Conservation (phyloP, 352 stramenopile genomes). For the Globisporangium camurandrum region DNA sequence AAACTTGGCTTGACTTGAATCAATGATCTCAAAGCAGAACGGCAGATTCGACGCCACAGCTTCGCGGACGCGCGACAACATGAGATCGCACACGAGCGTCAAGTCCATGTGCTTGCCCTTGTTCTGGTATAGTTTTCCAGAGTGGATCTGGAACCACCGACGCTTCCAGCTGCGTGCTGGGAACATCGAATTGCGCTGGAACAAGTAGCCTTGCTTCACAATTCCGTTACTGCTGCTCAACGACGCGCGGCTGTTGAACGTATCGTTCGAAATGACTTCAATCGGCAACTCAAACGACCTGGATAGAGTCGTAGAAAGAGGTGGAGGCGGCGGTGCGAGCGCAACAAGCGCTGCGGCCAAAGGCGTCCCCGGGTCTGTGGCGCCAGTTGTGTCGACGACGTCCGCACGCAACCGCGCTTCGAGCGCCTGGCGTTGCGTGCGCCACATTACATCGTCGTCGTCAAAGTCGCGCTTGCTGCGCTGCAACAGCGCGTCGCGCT, state of each 20-base stretch:
- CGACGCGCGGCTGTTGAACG: conserved; percentile 37
- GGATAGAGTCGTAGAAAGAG: too few relatives aligned
- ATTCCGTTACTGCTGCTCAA: conserved; percentile 24
- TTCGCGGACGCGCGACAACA: conserved; percentile 74
- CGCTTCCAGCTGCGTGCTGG: conserved; percentile 79
- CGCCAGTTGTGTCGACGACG: conserved; percentile 16
- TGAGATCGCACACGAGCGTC: conserved; percentile 70
- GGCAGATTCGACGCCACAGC: conserved; percentile 40
- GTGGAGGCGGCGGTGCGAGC: too few relatives aligned
- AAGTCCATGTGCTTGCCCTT: conserved; percentile 73
- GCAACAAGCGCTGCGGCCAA: conserved; percentile 2
- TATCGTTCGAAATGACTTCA: conserved; percentile 71
- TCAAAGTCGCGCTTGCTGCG: conserved; percentile 56
- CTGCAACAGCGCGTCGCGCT: conserved; percentile 69
- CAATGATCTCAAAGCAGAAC: conserved; percentile 81
- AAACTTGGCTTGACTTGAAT: conserved; percentile 70
- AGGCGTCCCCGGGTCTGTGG: background rate
- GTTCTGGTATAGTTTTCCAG: conserved; percentile 78
- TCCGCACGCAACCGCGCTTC: conserved; percentile 48
- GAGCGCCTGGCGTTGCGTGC: conserved; percentile 51
- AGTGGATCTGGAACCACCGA: conserved; percentile 84
- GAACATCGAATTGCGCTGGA: conserved; percentile 81
- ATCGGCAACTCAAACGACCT: conserved; percentile 56
- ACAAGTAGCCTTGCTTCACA: conserved; percentile 79
- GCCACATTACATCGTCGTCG: conserved; percentile 71